Conservation (phyloP, 2,329 filamentous ascomycete species). For the Aspergillus neoniger region DNA sequence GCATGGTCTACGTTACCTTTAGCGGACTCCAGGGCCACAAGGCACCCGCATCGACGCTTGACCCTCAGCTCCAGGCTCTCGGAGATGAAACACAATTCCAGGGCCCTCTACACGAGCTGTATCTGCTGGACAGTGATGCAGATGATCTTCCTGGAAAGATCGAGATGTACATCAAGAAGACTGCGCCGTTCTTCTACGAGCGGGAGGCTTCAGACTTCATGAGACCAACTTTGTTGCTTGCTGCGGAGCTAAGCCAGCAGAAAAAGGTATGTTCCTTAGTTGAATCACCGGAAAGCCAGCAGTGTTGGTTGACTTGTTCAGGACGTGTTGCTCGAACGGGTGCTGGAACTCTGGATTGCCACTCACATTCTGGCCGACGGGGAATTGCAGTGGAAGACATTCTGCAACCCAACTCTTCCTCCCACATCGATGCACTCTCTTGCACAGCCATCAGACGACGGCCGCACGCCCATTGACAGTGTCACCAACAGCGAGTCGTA, state of each 20-base stretch:
- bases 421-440: constrained; percentile 40
- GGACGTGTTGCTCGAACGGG: constrained; percentile 53
- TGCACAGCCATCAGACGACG: constrained; percentile 42
- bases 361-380: constrained; percentile 57
- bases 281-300: background rate
- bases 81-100: constrained; percentile 43
- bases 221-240: constrained; percentile 49
- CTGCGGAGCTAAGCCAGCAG: constrained; percentile 39
- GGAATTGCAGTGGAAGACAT: constrained; percentile 52
- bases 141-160: constrained; percentile 56
- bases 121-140: constrained; percentile 52
- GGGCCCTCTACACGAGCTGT: constrained; percentile 43
- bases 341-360: constrained; percentile 58
- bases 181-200: constrained; percentile 49
- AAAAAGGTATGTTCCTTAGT: constrained; percentile 36
- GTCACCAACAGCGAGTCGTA: constrained; percentile 48
- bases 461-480: constrained; percentile 43
- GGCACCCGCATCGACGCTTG: constrained; percentile 38
- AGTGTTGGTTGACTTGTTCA: constrained; percentile 19
- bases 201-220: constrained; percentile 55
- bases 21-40: constrained; percentile 44
- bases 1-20: constrained; percentile 52
- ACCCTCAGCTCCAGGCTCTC: constrained; percentile 45
- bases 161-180: constrained; percentile 56
- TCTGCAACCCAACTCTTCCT: constrained; percentile 47